These are phyloP conservation scores for Acer campestre DNA, from an alignment of 345 rosid species.

Conservation along the genomic window DNA sequence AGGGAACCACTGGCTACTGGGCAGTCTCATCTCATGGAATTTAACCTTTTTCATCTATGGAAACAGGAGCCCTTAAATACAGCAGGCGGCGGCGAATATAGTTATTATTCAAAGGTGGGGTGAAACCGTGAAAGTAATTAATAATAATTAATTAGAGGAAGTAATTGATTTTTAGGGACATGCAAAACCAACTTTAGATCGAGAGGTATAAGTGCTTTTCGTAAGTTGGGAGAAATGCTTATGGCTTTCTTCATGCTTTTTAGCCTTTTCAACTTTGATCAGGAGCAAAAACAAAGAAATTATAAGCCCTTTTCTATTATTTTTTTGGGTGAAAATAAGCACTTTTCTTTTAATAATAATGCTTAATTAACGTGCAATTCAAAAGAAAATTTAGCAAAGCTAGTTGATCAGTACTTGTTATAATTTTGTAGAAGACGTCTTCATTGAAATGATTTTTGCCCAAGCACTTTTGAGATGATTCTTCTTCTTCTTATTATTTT, in stretches of 20 bases:
- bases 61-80: not conserved
- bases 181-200: not conserved
- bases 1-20: no score
- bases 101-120: no score
- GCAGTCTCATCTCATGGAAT: no score
- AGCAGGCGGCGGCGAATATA: conserved; percentile 7
- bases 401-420: no score
- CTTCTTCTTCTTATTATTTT: no score
- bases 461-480: no score
- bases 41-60: not conserved
- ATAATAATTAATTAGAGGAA: not conserved
- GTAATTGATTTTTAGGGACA: not conserved
- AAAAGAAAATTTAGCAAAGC: no score
- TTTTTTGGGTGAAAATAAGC: not conserved
- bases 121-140: no score
- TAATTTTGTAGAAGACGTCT: no score
- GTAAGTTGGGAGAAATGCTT: conserved; percentile 8
- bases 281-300: not conserved
- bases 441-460: no score
- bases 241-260: not conserved
- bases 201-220: conserved; percentile 24
- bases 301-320: not conserved
- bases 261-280: not conserved
- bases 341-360: not conserved
- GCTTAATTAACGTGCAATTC: not conserved